Evolutionary conservation across 2,329 filamentous ascomycete species (phyloP).

Genomic region (Meredithiella fracta): DNA sequence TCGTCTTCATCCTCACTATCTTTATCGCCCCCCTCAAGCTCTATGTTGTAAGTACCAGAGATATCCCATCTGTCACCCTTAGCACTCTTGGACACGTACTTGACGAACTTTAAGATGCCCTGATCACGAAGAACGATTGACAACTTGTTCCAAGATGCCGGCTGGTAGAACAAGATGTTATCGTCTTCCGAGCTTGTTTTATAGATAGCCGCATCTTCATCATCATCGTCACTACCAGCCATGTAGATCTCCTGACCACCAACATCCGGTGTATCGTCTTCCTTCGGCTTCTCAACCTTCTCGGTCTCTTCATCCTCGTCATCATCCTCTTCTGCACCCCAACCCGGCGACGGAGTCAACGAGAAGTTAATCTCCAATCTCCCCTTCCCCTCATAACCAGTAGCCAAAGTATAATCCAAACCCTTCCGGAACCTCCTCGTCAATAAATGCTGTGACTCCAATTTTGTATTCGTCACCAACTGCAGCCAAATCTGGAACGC

Average conservation of each 20-base stretch:
- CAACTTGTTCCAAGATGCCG: slow-evolving; percentile 70
- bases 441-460: slow-evolving; percentile 57
- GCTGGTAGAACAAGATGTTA: slow-evolving; percentile 48
- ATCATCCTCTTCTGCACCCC: slow-evolving; percentile 55
- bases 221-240: slow-evolving; percentile 63
- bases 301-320: slow-evolving; percentile 29
- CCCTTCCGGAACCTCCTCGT: slow-evolving; percentile 76
- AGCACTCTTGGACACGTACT: slow-evolving; percentile 75
- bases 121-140: slow-evolving; percentile 78
- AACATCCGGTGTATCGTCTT: slow-evolving; percentile 33
- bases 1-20: slow-evolving; percentile 25
- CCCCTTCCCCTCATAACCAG: slow-evolving; percentile 59
- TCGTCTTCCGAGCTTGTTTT: slow-evolving; percentile 60
- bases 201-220: slow-evolving; percentile 75
- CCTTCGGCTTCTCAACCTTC: slow-evolving; percentile 20
- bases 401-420: slow-evolving; percentile 83
- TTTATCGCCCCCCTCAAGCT: slow-evolving; percentile 31
- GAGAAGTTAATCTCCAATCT: slow-evolving; percentile 77
- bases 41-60: slow-evolving; percentile 59
- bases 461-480: slow-evolving; percentile 57
- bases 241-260: slow-evolving; percentile 85
- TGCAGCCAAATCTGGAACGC: slow-evolving; percentile 84
- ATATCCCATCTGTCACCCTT: slow-evolving; percentile 89
- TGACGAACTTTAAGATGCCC: slow-evolving; percentile 81
- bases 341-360: slow-evolving; percentile 69